Evolutionary conservation across 2,329 filamentous ascomycete genomes (phyloP).

Genomic region (Cercospora beticola): DNA sequence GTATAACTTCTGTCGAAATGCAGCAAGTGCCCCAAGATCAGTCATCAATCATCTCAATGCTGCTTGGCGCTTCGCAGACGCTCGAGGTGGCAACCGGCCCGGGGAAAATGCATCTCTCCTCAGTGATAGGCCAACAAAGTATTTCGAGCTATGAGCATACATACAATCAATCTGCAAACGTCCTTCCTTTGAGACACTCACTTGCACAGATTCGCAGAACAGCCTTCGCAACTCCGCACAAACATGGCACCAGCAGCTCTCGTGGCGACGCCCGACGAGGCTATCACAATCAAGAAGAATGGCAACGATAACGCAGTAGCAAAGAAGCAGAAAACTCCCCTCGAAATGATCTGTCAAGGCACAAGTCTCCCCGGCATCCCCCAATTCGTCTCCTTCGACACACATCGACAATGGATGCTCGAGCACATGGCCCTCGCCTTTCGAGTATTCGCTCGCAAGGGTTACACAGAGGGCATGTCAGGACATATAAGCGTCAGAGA

Average conservation of each 20-base stretch:
- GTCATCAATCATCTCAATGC: neutral
- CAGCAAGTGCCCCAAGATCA: neutral
- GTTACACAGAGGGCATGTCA: constrained; percentile 67
- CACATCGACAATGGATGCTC: constrained; percentile 63
- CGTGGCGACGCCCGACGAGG: constrained; percentile 19
- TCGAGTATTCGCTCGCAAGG: constrained; percentile 64
- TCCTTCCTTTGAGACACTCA: neutral
- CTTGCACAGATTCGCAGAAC: neutral
- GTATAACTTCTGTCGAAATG: neutral
- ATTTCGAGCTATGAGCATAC: neutral
- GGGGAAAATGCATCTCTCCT: neutral
- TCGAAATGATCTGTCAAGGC: constrained; percentile 48
- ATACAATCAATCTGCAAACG: neutral
- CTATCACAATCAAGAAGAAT: constrained; percentile 22
- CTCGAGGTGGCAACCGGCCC: neutral
- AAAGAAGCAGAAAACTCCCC: constrained; percentile 35
- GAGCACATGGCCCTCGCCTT: constrained; percentile 67
- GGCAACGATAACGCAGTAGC: constrained; percentile 13
- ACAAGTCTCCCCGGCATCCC: constrained; percentile 56
- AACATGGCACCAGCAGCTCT: constrained; percentile 37
- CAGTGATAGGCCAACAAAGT: constrained; percentile 4
- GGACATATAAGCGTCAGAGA: constrained; percentile 69
- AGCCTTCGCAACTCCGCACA: neutral
- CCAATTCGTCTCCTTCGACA: constrained; percentile 52
- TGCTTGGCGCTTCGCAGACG: neutral